phyloP scores from a whole-genome alignment of 1,139 yeast genomes.

The Lodderomyces theae region DNA sequence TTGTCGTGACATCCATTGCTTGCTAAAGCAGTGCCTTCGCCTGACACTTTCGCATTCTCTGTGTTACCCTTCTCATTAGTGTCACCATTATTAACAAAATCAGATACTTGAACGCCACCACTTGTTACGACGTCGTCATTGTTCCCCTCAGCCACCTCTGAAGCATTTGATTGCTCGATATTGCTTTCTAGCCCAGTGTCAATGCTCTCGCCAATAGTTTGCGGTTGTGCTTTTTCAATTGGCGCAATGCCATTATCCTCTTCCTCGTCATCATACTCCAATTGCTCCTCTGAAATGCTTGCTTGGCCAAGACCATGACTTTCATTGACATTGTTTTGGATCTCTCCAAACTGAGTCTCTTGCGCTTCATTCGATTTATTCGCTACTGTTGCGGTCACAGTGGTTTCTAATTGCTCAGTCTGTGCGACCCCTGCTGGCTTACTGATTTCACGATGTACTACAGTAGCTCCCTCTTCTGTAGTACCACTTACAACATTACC shows the following conservation, averaged over 20 bases:
- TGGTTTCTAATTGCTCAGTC: neutral
- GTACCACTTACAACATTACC: neutral
- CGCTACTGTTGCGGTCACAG: neutral
- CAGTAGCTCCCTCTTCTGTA: neutral
- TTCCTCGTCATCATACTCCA: conserved; percentile 5
- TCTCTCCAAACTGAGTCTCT: neutral
- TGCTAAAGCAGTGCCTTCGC: neutral
- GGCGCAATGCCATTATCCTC: conserved; percentile 1
- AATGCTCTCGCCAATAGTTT: neutral
- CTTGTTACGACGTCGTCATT: too few species aligned
- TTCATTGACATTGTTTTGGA: neutral
- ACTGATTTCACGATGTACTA: neutral
- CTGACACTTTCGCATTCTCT: neutral
- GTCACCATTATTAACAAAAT: neutral
- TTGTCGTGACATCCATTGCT: too few species aligned
- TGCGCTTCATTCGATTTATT: neutral
- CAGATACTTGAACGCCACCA: neutral
- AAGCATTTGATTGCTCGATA: too few species aligned
- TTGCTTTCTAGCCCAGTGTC: neutral
- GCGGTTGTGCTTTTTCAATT: neutral
- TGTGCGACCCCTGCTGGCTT: neutral
- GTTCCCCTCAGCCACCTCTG: too few species aligned
- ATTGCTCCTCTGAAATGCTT: neutral
- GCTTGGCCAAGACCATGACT: neutral
- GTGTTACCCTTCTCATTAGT: neutral